phyloP scores from a whole-genome alignment of 345 rosid species.

The Populus pruinosa region DNA sequence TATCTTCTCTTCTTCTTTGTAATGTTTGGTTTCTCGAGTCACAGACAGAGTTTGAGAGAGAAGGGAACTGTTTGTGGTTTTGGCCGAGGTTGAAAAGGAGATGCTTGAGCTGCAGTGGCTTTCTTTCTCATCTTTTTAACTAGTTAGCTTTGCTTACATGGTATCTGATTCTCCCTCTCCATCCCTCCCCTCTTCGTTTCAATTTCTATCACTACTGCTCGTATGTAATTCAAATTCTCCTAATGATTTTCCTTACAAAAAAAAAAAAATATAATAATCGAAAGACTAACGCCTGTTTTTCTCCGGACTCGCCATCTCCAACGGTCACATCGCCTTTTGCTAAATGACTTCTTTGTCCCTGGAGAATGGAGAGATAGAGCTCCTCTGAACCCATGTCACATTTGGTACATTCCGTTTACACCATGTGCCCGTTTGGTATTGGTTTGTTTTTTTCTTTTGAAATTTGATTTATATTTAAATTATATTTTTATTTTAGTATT shows the following conservation, averaged over 20 bases:
- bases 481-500: too few relatives aligned
- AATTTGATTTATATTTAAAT: too few relatives aligned
- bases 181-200: background rate
- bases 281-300: background rate
- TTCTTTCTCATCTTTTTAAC: background rate
- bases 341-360: background rate
- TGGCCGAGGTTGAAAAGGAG: background rate
- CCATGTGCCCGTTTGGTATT: too few relatives aligned
- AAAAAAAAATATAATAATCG: background rate
- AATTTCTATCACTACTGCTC: too few relatives aligned
- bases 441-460: too few relatives aligned
- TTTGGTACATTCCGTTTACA: too few relatives aligned
- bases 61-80: background rate
- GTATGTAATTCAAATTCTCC: background rate
- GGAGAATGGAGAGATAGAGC: background rate
- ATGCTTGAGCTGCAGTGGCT: background rate
- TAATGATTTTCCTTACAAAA: background rate
- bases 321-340: background rate
- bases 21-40: background rate
- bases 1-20: background rate
- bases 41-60: background rate
- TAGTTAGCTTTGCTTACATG: background rate
- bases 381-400: background rate
- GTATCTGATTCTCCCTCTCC: background rate
- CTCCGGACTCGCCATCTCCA: background rate